A percentile compares a stretch with the other conserved stretches of the same genome.
Conservation (phyloP, 805 yeast genomes). For the Wickerhamiella galacta region DNA sequence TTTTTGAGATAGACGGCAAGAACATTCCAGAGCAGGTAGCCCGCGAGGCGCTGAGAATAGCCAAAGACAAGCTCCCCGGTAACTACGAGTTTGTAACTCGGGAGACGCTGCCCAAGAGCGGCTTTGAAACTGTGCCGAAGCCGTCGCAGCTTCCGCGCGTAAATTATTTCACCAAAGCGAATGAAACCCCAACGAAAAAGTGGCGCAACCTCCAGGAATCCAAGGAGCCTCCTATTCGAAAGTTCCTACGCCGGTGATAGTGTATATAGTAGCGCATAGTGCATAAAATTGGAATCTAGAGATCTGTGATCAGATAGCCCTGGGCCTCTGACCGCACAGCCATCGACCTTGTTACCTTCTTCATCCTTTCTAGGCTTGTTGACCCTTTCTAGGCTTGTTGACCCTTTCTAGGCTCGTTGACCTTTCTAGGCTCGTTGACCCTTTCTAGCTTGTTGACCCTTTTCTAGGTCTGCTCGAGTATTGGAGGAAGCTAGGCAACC, state of each 20-base stretch:
- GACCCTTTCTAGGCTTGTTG: no score
- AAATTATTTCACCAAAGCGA: conserved; percentile 39
- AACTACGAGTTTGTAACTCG: conserved; percentile 62
- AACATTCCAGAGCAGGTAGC: conserved; percentile 78
- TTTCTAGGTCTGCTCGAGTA: no score
- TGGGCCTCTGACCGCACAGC: no score
- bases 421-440: no score
- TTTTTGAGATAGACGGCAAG: conserved; percentile 66
- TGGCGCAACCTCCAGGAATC: conserved; percentile 21
- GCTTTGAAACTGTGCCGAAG: conserved; percentile 36
- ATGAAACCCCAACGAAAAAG: conserved; percentile 47
- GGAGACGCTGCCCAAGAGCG: conserved; percentile 51
- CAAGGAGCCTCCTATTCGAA: conserved; percentile 31
- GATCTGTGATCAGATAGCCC: no score
- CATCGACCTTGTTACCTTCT: no score
- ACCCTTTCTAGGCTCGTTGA: no score
- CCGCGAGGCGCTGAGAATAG: conserved; percentile 73
- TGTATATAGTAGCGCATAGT: no score
- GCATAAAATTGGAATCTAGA: no score
- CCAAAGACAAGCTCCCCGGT: conserved; percentile 86
- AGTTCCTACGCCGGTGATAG: conserved; percentile 50
- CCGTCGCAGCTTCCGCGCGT: conserved; percentile 30
- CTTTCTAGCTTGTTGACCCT: no score
- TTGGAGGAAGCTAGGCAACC: no score
- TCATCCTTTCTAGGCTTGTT: no score